Conservation (phyloP, 192 early-diverging fungal genomes). For the Physocladia obscura region DNA sequence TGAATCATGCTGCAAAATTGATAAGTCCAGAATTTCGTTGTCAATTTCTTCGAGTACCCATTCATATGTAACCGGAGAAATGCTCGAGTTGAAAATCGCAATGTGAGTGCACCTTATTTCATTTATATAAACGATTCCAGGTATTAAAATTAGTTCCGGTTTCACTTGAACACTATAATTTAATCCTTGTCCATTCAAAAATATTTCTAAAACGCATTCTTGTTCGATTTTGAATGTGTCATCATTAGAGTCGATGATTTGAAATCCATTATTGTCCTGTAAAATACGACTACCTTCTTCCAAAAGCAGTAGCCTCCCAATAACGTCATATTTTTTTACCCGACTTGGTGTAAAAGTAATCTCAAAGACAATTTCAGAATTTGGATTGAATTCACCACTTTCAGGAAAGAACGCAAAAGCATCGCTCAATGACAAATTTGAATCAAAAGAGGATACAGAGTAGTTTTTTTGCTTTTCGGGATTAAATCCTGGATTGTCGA, state of each 20-base stretch:
- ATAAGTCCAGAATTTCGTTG: background rate
- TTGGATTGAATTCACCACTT: constrained; percentile 34
- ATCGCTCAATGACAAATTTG: background rate
- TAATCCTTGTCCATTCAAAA: constrained; percentile 31
- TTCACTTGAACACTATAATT: constrained; percentile 23
- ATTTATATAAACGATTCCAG: constrained; percentile 29
- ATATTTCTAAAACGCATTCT: constrained; percentile 33
- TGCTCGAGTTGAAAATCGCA: constrained; percentile 38
- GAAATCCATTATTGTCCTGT: background rate
- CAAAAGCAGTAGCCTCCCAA: constrained; percentile 33
- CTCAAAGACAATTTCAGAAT: constrained; percentile 34
- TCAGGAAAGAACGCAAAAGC: constrained; percentile 35
- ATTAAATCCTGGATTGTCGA: constrained; percentile 29
- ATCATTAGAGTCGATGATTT: background rate
- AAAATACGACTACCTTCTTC: constrained; percentile 25
- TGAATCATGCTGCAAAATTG: background rate
- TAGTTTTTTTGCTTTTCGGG: background rate
- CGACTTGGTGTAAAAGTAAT: constrained; percentile 36
- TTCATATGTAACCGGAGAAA: constrained; percentile 38
- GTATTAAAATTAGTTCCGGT: constrained; percentile 33
- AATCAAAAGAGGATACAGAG: background rate
- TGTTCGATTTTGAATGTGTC: background rate
- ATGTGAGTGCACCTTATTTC: constrained; percentile 9
- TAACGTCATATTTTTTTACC: constrained; percentile 38
- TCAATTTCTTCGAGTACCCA: constrained; percentile 34